Evolutionary conservation across 495 filamentous ascomycete genomes (phyloP).

Genomic region (Podospora fimiseda): DNA sequence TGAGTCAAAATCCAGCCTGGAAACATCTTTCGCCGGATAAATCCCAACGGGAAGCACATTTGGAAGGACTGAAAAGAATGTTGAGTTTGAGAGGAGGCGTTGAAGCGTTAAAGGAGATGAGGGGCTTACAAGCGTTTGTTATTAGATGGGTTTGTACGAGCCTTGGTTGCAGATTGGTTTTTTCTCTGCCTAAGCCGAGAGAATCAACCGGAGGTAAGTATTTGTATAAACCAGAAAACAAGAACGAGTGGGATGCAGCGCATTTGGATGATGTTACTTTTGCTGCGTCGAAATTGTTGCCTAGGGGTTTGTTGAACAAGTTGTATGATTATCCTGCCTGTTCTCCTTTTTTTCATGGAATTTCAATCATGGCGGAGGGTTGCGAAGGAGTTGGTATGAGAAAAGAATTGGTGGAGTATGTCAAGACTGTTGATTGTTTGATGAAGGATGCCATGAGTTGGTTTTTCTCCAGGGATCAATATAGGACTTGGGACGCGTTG

Average conservation of each 20-base stretch:
- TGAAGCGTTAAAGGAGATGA: not conserved
- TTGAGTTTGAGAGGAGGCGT: conserved; percentile 14
- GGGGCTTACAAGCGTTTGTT: conserved; percentile 13
- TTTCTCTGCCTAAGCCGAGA: conserved; percentile 2
- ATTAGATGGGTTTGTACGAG: conserved; percentile 11
- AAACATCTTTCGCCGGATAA: conserved; percentile 3
- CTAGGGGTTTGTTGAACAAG: not conserved
- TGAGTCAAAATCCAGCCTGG: not conserved
- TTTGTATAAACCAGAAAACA: not conserved
- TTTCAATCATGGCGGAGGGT: conserved; percentile 5
- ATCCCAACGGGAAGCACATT: conserved; percentile 14
- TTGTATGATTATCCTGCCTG: conserved; percentile 11
- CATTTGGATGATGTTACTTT: conserved; percentile 1
- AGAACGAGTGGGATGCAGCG: not conserved
- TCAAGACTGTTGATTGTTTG: conserved; percentile 9
- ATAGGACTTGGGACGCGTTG: conserved; percentile 6
- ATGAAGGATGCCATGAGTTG: conserved; percentile 2
- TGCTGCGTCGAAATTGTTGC: conserved; percentile 10
- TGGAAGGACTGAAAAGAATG: conserved; percentile 12
- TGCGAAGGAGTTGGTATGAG: conserved; percentile 8
- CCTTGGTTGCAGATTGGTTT: conserved; percentile 7
- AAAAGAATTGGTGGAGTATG: not conserved
- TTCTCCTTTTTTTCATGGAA: not conserved
- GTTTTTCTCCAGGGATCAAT: not conserved
- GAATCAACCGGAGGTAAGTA: not conserved